Base-by-base conservation (phyloP, 805 yeast genomes). In the Vanderwaltozyma verrucispora region DNA sequence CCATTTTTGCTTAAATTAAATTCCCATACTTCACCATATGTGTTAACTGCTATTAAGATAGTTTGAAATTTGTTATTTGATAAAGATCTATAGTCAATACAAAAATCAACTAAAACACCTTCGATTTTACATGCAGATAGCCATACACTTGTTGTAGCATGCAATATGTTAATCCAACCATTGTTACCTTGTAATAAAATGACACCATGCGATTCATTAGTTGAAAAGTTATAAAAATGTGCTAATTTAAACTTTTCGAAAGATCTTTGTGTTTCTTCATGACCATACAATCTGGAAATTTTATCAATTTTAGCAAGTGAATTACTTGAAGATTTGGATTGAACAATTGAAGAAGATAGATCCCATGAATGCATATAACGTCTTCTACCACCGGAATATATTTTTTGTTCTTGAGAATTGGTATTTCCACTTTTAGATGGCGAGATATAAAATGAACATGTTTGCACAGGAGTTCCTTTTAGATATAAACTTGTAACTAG, bases 301-400 rank as follows among this genome's bases (percentile, higher is more conserved):
- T 88, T 92, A 47, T 87, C 95, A 31, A 87, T 75, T 15, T 66
- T 68, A 2, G 61, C 54, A n/a, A 44, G 33, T 6, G 45, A 39
- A 11, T 47, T 40, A 27, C 42, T 40, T 12, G 44, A 35, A 15
- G 35, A 28, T 28, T 33, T 34, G 17, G 42, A 32, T 24, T 42
- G 39, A 17, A 44, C 34, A 24, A 45, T 36, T 11, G 89, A 87
- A 2, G 72, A 64, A 13, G 75, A 74, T 35, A 92, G 67, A 59
- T 87, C 88, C 95, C 97, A 88, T 34, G 86, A 78, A 62, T 82
- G 85, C 85, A 92, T 79, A 56, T 80, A 88, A 40, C 84, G 72
- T 65, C 98, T 75, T 63, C 96, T 76, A 42, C 97, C 98, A 43
- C 82, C 95, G 2, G 94, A 83, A 54, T 75, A 80, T 9, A 89